Evolutionary conservation across 2,329 filamentous ascomycete genomes (phyloP).

Genomic region (Leptographium lundbergii): DNA sequence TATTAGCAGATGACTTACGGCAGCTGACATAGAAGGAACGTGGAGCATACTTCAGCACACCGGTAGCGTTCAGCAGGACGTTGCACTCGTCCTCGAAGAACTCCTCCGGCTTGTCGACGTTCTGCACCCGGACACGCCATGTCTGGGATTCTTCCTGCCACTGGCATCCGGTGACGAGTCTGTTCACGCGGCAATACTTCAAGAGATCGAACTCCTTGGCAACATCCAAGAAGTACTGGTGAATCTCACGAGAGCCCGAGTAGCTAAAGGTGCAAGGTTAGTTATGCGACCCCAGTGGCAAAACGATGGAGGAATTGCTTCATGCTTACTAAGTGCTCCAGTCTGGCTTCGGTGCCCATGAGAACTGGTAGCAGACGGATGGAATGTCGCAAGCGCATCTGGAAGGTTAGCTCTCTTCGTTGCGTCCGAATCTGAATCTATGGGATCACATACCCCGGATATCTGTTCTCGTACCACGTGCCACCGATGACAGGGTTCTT

Average conservation of each 20-base stretch:
- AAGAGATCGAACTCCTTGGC: constrained; percentile 5
- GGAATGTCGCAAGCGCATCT: constrained; percentile 15
- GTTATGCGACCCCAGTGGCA: too few relatives aligned
- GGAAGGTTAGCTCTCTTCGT: too few relatives aligned
- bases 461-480: constrained; percentile 38
- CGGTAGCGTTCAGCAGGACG: constrained; percentile 33
- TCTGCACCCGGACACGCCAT: neutral
- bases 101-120: neutral
- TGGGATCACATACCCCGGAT: constrained; percentile 10
- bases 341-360: constrained; percentile 38
- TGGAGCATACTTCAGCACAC: constrained; percentile 30
- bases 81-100: constrained; percentile 27
- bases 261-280: constrained; percentile 19
- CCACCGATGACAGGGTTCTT: constrained; percentile 33
- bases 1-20: neutral
- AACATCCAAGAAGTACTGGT: constrained; percentile 4
- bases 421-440: too few relatives aligned
- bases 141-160: constrained; percentile 4
- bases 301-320: neutral
- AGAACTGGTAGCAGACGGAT: constrained; percentile 10
- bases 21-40: neutral
- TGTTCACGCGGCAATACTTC: constrained; percentile 1
- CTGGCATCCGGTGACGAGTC: neutral
- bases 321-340: constrained; percentile 32
- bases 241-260: constrained; percentile 33